phyloP scores from a whole-genome alignment of 805 yeast genomes.

The Suhomyces sp. region DNA sequence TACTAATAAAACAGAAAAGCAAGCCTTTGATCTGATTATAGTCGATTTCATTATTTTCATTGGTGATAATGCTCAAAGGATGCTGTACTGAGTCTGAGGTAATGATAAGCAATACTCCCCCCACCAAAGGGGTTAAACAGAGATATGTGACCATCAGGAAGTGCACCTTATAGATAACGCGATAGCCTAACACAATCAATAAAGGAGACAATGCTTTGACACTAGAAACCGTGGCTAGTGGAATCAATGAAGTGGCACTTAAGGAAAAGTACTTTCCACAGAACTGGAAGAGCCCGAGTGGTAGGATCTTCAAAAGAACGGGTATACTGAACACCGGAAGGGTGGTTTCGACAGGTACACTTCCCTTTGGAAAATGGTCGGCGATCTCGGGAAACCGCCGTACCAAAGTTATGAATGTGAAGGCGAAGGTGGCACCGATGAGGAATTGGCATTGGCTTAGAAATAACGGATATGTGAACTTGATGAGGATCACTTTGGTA shows the following conservation, averaged over 20 bases:
- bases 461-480: conserved; percentile 61
- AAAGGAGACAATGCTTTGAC: conserved; percentile 68
- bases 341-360: conserved; percentile 44
- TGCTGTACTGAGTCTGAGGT: conserved; percentile 23
- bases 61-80: conserved; percentile 9
- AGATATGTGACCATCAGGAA: conserved; percentile 52
- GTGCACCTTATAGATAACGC: conserved; percentile 47
- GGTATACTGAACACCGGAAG: conserved; percentile 23
- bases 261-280: conserved; percentile 62
- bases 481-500: conserved; percentile 54
- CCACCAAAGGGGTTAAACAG: conserved; percentile 50
- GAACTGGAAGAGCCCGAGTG: conserved; percentile 66
- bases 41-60: conserved; percentile 16
- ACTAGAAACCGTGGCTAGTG: conserved; percentile 69
- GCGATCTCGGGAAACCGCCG: conserved; percentile 29
- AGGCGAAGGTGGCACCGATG: conserved; percentile 47
- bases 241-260: conserved; percentile 62
- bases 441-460: conserved; percentile 65
- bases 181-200: conserved; percentile 56
- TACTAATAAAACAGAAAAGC: conserved; percentile 63
- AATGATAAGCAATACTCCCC: conserved; percentile 55
- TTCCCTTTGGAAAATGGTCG: conserved; percentile 50
- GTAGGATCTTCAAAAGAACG: conserved; percentile 50
- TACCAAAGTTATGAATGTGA: conserved; percentile 36
- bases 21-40: conserved; percentile 55